Evolutionary conservation across 2,329 filamentous ascomycete genomes (phyloP), one percentile per base, ranked within the genome.

Genomic region (Uncinocarpus reesii): DNA sequence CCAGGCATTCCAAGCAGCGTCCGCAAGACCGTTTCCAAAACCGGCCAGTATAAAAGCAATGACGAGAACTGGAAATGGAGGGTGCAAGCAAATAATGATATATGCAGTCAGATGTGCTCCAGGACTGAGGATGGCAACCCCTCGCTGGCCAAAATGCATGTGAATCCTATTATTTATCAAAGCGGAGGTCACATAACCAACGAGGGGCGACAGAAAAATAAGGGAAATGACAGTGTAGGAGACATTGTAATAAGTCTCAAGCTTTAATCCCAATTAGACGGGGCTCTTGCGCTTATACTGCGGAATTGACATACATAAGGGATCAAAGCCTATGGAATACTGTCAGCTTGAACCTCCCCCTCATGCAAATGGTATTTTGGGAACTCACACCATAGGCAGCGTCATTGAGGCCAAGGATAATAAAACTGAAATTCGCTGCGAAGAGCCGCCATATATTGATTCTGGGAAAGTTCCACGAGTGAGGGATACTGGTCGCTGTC

Each of bases 71-170:
- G 80, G 76, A 57, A 80, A 86, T 0, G 81, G 81, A 2, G 83
- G 83, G 60, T 86, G 84, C 7, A 81, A 64, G 5, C 76, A 73
- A 48, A 85, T 74, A 23, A 83, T 69, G 20, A 83, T 63, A 58
- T 85, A 87, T 15, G 81, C 76, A 20, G 80, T 55, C 7, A 86
- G 59, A 56, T 85, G 82, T 54, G 74, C 78, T 8, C 72, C 48
- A 0, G 82, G 79, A 1, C 75, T 79, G 1, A 86, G 60, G 44
- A 85, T 59, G 16, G 83, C 82, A n/a, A 88, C 75, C 10, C 84
- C 85, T 23, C 81, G 74, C 60, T 86, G 84, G 31, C 85, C 84
- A 42, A 67, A 52, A 16, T 54, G 57, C 47, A 61, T 57, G 56
- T 73, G 71, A 29, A 73, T 57, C 28, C 51, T 52, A 52, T 71